phyloP scores from a whole-genome alignment of 306 rosid genomes.

The Gastrolobium villosum region DNA sequence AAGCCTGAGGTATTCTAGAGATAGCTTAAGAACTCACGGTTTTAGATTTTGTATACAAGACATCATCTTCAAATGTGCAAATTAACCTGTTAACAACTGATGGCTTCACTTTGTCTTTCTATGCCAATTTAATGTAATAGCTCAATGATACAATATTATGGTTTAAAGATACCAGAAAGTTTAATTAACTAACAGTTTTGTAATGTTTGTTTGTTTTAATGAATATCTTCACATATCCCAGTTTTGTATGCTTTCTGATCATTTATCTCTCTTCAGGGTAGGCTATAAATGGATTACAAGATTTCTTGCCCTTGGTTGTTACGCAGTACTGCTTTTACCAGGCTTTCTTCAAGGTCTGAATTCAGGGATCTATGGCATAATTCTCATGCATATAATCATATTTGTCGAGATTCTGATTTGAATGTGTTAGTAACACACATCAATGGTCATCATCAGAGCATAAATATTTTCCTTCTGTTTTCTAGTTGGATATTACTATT shows the following conservation, averaged over 20 bases:
- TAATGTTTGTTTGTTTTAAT: conserved; percentile 39
- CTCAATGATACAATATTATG: neutral
- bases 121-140: neutral
- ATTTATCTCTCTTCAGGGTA: conserved; percentile 79
- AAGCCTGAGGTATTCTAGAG: neutral
- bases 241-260: conserved; percentile 56
- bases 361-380: conserved; percentile 33
- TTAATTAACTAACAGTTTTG: conserved; percentile 2
- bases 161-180: neutral
- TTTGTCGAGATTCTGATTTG: conserved; percentile 24
- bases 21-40: neutral
- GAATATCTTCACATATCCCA: neutral
- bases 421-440: conserved; percentile 30
- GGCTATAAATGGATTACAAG: conserved; percentile 88
- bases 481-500: conserved; percentile 85
- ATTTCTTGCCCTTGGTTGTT: conserved; percentile 83
- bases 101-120: neutral
- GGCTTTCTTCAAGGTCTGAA: conserved; percentile 86
- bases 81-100: neutral
- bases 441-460: conserved; percentile 24
- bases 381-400: conserved; percentile 13
- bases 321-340: conserved; percentile 72
- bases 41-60: neutral
- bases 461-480: conserved; percentile 54
- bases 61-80: neutral